Percentiles rank a stretch among this genome's conserved stretches.
Evolutionary conservation across 2,329 filamentous ascomycete genomes (phyloP).

Genomic region (Neonectria ditissima): DNA sequence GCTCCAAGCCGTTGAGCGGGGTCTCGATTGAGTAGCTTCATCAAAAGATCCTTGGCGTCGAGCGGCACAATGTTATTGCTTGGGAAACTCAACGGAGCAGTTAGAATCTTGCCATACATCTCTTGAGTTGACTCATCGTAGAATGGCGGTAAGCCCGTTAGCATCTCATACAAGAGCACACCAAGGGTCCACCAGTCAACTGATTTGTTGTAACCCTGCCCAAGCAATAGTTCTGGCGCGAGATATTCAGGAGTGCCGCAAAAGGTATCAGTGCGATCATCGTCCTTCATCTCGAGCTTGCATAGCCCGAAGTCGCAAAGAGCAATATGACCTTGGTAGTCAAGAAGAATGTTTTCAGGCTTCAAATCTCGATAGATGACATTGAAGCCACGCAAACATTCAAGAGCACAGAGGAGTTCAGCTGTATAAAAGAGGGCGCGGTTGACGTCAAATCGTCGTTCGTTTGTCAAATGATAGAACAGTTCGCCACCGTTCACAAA

Average conservation of each 20-base stretch:
- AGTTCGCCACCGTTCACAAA: slow-evolving; percentile 98
- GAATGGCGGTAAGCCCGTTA: slow-evolving; percentile 94
- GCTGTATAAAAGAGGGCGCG: slow-evolving; percentile 95
- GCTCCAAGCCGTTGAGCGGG: slow-evolving; percentile 88
- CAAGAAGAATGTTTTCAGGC: slow-evolving; percentile 92
- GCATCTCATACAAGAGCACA: slow-evolving; percentile 96
- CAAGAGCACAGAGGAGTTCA: slow-evolving; percentile 91
- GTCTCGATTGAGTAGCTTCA: slow-evolving; percentile 88
- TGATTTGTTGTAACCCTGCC: slow-evolving; percentile 96
- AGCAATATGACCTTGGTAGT: slow-evolving; percentile 96
- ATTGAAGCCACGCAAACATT: slow-evolving; percentile 96
- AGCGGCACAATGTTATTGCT: slow-evolving; percentile 82
- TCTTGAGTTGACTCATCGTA: slow-evolving; percentile 99
- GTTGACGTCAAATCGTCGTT: slow-evolving; percentile 97
- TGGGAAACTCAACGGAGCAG: slow-evolving; percentile 93
- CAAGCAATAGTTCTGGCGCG: slow-evolving; percentile 89
- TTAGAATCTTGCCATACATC: slow-evolving; percentile 98
- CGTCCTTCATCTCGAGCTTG: slow-evolving; percentile 99
- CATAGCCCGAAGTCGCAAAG: slow-evolving; percentile 97
- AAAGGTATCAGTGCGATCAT: slow-evolving; percentile 97
- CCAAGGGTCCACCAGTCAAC: slow-evolving; percentile 99
- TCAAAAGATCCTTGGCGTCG: slow-evolving; percentile 90
- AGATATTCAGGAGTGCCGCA: slow-evolving; percentile 97
- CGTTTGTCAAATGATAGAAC: slow-evolving; percentile 95
- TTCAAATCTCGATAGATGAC: slow-evolving; percentile 85